Evolutionary conservation across 495 filamentous ascomycete species (phyloP).

Genomic region (Thozetella sp.): DNA sequence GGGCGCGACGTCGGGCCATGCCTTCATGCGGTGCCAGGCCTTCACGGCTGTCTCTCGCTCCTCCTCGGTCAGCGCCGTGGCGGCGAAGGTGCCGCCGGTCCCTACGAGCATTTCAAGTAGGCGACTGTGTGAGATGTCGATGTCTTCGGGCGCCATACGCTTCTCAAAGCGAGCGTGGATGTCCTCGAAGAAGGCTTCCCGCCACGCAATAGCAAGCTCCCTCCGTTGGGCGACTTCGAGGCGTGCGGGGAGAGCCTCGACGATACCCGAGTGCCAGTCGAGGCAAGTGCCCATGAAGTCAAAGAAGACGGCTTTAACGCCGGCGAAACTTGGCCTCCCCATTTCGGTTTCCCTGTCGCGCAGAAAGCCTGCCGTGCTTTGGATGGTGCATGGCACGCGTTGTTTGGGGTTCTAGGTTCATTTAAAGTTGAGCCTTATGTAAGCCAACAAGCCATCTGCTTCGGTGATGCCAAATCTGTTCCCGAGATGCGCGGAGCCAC

Average conservation of each 20-base stretch:
- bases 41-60: constrained; percentile 21
- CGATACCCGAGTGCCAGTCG: constrained; percentile 39
- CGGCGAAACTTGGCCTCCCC: neutral
- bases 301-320: constrained; percentile 41
- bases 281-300: constrained; percentile 51
- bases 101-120: constrained; percentile 35
- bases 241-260: constrained; percentile 21
- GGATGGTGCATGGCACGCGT: no score
- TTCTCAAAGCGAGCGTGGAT: constrained; percentile 35
- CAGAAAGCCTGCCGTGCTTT: no score
- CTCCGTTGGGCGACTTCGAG: constrained; percentile 24
- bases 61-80: neutral
- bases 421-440: no score
- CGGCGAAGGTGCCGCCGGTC: constrained; percentile 9
- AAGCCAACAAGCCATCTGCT: no score
- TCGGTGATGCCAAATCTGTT: no score
- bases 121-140: constrained; percentile 45
- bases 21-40: constrained; percentile 16
- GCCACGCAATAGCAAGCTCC: constrained; percentile 48
- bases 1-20: constrained; percentile 47
- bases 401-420: no score
- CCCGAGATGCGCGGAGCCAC: no score
- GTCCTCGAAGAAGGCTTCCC: constrained; percentile 46
- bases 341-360: no score
- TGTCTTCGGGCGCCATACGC: constrained; percentile 41